phyloP scores from a whole-genome alignment of 345 rosid species.

The Eucalyptus tenuipes region DNA sequence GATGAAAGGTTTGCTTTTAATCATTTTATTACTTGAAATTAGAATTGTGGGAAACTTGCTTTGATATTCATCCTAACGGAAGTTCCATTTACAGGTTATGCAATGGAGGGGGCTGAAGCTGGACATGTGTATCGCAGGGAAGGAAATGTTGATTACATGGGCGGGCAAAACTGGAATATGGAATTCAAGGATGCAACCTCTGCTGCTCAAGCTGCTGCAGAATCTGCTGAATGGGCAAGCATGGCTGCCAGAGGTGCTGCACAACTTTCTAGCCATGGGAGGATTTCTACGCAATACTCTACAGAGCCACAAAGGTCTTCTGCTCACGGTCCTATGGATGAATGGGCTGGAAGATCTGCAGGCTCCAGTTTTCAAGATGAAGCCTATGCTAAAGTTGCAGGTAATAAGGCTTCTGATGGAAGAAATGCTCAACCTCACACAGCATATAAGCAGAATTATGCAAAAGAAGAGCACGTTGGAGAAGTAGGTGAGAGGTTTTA shows the following conservation, averaged over 20 bases:
- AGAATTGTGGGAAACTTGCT: not conserved
- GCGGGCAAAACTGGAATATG: conserved; percentile 41
- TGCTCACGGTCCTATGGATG: conserved; percentile 1
- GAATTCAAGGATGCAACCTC: conserved; percentile 75
- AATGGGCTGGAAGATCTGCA: not conserved
- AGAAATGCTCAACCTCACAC: not conserved
- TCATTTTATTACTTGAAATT: not conserved
- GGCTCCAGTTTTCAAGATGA: not conserved
- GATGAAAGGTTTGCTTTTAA: not conserved
- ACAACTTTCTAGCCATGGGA: conserved; percentile 65
- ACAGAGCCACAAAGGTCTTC: conserved; percentile 19
- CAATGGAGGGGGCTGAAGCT: conserved; percentile 17
- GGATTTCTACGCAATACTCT: conserved; percentile 19
- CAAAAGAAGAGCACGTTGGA: not conserved
- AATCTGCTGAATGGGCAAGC: conserved; percentile 94
- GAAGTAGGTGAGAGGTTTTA: not conserved
- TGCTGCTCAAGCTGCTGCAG: conserved; percentile 96
- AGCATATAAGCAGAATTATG: not conserved
- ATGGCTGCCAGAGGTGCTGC: conserved; percentile 97
- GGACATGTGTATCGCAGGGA: conserved; percentile 20
- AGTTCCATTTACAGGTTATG: conserved; percentile 21
- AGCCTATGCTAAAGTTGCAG: not conserved
- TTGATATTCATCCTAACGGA: not conserved
- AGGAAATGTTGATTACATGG: conserved; percentile 6
- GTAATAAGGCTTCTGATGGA: not conserved